Percentiles rank a stretch among this genome's conserved stretches.
phyloP scores from a whole-genome alignment of 805 yeast genomes.

The Kodamaea jinghongensis region DNA sequence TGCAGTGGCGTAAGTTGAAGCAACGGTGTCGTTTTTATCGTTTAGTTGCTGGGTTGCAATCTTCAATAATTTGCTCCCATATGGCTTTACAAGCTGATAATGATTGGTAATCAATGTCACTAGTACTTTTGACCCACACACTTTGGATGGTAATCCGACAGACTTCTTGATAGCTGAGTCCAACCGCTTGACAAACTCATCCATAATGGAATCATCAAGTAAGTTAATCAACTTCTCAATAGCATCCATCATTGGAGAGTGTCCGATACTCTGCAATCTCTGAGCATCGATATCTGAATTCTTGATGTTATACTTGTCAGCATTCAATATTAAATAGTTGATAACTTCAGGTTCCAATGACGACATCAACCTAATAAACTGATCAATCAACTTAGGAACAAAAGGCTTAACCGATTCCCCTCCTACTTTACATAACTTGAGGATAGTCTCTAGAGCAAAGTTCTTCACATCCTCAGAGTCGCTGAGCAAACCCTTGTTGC shows the following conservation, averaged over 20 bases:
- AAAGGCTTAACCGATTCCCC: constrained; percentile 62
- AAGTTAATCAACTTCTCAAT: constrained; percentile 66
- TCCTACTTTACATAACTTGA: constrained; percentile 64
- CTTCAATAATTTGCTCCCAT: constrained; percentile 62
- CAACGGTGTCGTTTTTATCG: constrained; percentile 71
- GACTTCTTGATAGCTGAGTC: constrained; percentile 59
- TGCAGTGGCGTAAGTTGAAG: constrained; percentile 73
- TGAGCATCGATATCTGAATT: constrained; percentile 72
- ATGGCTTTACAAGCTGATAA: constrained; percentile 40
- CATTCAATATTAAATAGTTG: constrained; percentile 82
- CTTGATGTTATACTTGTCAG: constrained; percentile 78
- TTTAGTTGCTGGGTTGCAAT: constrained; percentile 56
- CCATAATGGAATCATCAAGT: constrained; percentile 49
- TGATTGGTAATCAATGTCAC: constrained; percentile 63
- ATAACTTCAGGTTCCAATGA: constrained; percentile 88
- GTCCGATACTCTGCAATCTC: constrained; percentile 67
- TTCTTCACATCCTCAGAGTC: constrained; percentile 81
- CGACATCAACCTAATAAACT: constrained; percentile 71
- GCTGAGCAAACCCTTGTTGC: constrained; percentile 73
- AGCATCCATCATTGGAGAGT: constrained; percentile 87
- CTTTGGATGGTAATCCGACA: constrained; percentile 89
- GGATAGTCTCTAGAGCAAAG: constrained; percentile 73
- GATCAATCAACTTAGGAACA: constrained; percentile 65
- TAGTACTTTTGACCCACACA: constrained; percentile 73
- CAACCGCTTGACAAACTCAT: constrained; percentile 48